phyloP scores from a whole-genome alignment of 2,329 filamentous ascomycete genomes.

The Talaromyces marneffei region DNA sequence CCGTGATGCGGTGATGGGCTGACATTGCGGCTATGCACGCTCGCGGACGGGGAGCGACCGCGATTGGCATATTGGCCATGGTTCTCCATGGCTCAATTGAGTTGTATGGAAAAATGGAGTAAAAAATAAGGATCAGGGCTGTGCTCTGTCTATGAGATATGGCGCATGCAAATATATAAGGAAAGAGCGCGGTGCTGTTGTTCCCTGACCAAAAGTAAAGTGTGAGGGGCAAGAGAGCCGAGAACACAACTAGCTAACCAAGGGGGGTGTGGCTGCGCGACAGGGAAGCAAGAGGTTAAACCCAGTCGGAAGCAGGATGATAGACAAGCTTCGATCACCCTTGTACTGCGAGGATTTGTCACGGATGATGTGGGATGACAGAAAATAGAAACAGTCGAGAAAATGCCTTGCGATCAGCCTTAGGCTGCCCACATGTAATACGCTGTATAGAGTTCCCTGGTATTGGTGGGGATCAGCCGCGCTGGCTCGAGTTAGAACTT shows the following conservation, averaged over 20 bases:
- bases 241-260: background rate
- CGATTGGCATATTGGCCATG: conserved; percentile 18
- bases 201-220: background rate
- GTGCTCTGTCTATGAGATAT: background rate
- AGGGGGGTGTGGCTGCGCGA: background rate
- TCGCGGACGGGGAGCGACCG: conserved; percentile 33
- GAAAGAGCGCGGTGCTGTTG: background rate
- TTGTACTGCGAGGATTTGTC: background rate
- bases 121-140: background rate
- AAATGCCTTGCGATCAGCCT: conserved; percentile 16
- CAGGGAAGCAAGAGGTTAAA: background rate
- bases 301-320: background rate
- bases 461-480: background rate
- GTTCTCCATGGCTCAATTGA: conserved; percentile 12
- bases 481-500: no score
- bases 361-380: background rate
- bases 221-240: conserved; percentile 5
- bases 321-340: background rate
- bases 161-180: background rate
- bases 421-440: conserved; percentile 3
- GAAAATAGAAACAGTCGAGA: conserved; percentile 1
- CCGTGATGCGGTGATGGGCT: conserved; percentile 37
- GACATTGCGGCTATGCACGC: conserved; percentile 36
- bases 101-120: background rate
- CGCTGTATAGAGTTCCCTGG: background rate